Percentiles rank a stretch among this genome's conserved stretches.
Conservation (phyloP, 805 yeast genomes). For the Cyberlindnera samutprakarnensis region DNA sequence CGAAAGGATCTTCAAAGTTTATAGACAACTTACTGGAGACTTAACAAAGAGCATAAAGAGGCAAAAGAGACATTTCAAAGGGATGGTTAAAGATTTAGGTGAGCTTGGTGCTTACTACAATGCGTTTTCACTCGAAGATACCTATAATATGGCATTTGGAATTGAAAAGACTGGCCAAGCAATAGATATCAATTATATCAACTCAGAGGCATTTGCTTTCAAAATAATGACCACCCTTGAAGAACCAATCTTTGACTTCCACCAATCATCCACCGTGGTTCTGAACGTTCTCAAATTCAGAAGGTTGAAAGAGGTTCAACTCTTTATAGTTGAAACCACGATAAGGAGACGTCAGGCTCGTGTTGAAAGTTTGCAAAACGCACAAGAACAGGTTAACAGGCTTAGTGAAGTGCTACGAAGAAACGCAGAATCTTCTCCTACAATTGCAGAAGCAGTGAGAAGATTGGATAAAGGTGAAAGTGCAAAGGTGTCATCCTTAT, state of each 20-base stretch:
- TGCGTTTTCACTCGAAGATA: constrained; percentile 47
- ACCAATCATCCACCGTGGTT: constrained; percentile 26
- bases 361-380: constrained; percentile 24
- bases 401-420: constrained; percentile 26
- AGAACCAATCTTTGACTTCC: constrained; percentile 31
- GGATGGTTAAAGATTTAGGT: constrained; percentile 56
- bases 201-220: constrained; percentile 33
- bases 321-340: constrained; percentile 32
- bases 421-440: constrained; percentile 29
- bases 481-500: constrained; percentile 18
- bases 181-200: constrained; percentile 63
- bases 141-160: constrained; percentile 37
- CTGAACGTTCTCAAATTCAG: constrained; percentile 50
- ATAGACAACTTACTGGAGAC: constrained; percentile 18
- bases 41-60: constrained; percentile 19
- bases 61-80: constrained; percentile 33
- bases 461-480: constrained; percentile 22
- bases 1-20: constrained; percentile 20
- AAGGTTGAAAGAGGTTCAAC: constrained; percentile 46
- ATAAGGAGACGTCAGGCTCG: constrained; percentile 27
- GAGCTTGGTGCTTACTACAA: constrained; percentile 71
- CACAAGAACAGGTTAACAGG: constrained; percentile 26
- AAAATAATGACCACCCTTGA: constrained; percentile 29
- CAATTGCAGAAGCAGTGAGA: constrained; percentile 25
- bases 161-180: constrained; percentile 84